phyloP scores from a whole-genome alignment of 129 eudicot genomes.

The Tanacetum coccineum region DNA sequence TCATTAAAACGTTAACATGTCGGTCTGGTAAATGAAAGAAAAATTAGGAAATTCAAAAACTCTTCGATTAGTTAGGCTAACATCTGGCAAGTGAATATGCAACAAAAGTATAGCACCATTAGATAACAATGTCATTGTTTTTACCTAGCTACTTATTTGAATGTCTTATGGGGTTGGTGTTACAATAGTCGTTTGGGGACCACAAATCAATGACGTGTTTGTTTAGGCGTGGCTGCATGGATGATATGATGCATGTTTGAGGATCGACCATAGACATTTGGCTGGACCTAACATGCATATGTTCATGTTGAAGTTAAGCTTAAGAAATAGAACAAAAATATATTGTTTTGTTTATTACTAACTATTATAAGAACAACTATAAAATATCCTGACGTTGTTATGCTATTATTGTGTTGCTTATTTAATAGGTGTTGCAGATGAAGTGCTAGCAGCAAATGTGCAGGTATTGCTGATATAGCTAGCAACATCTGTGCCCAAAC shows the following conservation, averaged over 20 bases:
- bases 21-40: not conserved
- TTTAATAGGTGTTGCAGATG: not conserved
- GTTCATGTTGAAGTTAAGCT: not conserved
- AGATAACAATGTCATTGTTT: not conserved
- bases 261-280: not conserved
- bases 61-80: not conserved
- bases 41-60: not conserved
- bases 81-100: not conserved
- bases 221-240: not conserved
- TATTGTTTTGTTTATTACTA: too few species aligned
- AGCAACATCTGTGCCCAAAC: too few species aligned
- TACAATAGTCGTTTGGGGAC: not conserved
- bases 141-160: not conserved
- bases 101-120: not conserved
- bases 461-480: too few species aligned
- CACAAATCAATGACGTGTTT: not conserved
- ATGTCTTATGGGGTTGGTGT: not conserved
- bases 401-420: not conserved
- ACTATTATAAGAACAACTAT: too few species aligned
- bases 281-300: not conserved
- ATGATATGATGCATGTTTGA: not conserved
- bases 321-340: not conserved
- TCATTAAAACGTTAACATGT: not conserved
- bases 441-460: not conserved
- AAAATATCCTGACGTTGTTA: not conserved